Conservation (phyloP, 495 filamentous ascomycete genomes). For the Penicillium cosmopolitanum region DNA sequence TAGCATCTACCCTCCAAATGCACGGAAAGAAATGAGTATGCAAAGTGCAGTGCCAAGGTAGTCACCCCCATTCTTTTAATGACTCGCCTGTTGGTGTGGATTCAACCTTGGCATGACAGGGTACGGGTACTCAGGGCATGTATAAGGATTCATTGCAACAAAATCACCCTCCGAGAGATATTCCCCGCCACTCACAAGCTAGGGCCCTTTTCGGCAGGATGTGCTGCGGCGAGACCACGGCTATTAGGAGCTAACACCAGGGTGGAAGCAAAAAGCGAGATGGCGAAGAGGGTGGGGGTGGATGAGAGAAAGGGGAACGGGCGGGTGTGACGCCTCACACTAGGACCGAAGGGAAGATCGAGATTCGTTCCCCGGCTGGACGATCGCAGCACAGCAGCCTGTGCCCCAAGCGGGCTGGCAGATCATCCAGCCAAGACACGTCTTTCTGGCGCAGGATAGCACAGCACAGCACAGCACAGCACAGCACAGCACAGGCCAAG, state of each 20-base stretch:
- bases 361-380: constrained; percentile 14
- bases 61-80: neutral
- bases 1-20: neutral
- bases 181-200: no score
- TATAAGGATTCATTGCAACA: no score
- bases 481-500: neutral
- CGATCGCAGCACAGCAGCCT: constrained; percentile 16
- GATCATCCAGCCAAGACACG: constrained; percentile 14
- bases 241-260: neutral
- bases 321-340: constrained; percentile 9
- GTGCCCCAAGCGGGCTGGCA: constrained; percentile 8
- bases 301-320: neutral
- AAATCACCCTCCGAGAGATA: no score
- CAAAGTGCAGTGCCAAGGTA: neutral
- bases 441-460: neutral
- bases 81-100: neutral
- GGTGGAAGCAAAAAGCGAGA: neutral
- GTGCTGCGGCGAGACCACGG: neutral
- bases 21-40: neutral
- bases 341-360: constrained; percentile 16
- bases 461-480: neutral
- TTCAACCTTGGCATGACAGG: no score
- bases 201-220: no score
- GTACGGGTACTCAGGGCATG: no score
- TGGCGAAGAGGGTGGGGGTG: neutral